Evolutionary conservation across 805 yeast genomes (phyloP), one percentile per base, ranked within the genome.

Genomic region (Schizosaccharomyces lindneri): DNA sequence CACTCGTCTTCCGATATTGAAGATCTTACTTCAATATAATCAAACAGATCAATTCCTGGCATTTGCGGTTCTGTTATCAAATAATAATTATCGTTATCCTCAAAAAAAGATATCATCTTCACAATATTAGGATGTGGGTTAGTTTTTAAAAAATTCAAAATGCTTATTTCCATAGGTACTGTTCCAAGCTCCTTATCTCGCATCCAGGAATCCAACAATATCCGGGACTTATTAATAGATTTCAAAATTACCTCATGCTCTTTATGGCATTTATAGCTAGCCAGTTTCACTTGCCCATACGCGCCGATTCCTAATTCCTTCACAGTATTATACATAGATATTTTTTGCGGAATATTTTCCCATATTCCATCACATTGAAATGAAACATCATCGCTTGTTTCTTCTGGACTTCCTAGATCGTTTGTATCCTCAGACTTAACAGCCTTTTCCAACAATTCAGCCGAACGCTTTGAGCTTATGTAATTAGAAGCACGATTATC

Each of bases 151-250:
- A 82, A 81, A 39, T 90, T 83, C 87, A 93, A 83, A 59, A 93
- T 82, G 70, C 88, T 95, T 65, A 93, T 93, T 71, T 93, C 98
- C n/a, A 90, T 82, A 1, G 97, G 97, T 46, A 93, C 84, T 0
- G 96, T 89, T 5, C 98, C 98, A 55, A 93, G 73, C 64, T 79
- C 79, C 31, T 95, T 79, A 71, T 93, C 97, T 62, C 97, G 77
- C 2, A 88, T 95, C 98, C 98, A 93, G 0, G 97, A 88, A 70
- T 93, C 98, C 11, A 93, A 96, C 67, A 93, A 75, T 67, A 93
- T 93, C 63, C 95, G 78, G 66, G 87, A 95, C 68, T 93, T 93
- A 69, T 86, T 85, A 60, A 93, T 93, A 66, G 94, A 82, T 71
- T 93, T 93, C 63, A 89, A 80, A 19, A 93, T 86, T 51, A 87